These are phyloP conservation scores for Amphicarpaea edgeworthii DNA, from an alignment of 306 rosid species.

Conservation along the genomic window DNA sequence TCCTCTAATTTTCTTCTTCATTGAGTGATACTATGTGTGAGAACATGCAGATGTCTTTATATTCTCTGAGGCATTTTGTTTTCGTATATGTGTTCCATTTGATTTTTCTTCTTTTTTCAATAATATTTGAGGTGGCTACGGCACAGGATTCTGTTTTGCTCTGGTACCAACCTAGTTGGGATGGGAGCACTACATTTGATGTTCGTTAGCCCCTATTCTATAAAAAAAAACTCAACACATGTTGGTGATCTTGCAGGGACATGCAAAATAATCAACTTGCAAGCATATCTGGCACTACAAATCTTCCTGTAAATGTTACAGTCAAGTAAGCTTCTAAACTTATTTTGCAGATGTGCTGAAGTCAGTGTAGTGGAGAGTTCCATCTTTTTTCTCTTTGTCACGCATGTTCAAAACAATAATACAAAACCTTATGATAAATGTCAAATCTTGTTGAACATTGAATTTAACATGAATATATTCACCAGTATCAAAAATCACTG, in stretches of 20 bases:
- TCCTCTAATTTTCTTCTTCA: background rate
- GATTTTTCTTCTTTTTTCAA: too few species aligned
- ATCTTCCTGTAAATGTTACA: constrained; percentile 73
- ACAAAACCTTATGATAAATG: background rate
- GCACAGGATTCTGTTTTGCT: too few species aligned
- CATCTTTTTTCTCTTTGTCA: background rate
- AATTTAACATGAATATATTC: background rate
- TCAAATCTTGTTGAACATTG: constrained; percentile 8
- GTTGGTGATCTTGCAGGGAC: constrained; percentile 64
- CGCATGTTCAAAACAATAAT: constrained; percentile 8
- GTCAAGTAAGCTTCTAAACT: constrained; percentile 66
- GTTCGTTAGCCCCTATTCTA: too few species aligned
- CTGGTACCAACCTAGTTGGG: too few species aligned
- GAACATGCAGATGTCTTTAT: background rate
- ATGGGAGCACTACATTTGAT: too few species aligned
- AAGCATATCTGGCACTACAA: constrained; percentile 59
- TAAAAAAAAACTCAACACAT: constrained; percentile 44
- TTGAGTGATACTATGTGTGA: background rate
- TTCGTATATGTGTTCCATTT: constrained; percentile 12
- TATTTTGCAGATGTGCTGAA: constrained; percentile 24
- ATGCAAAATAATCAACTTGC: constrained; percentile 71
- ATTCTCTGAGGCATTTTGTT: constrained; percentile 3
- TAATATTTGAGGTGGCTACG: too few species aligned
- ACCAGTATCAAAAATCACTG: constrained; percentile 7
- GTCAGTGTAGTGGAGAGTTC: background rate